Conservation (phyloP, 129 eudicot species). For the Escallonia herrerae region DNA sequence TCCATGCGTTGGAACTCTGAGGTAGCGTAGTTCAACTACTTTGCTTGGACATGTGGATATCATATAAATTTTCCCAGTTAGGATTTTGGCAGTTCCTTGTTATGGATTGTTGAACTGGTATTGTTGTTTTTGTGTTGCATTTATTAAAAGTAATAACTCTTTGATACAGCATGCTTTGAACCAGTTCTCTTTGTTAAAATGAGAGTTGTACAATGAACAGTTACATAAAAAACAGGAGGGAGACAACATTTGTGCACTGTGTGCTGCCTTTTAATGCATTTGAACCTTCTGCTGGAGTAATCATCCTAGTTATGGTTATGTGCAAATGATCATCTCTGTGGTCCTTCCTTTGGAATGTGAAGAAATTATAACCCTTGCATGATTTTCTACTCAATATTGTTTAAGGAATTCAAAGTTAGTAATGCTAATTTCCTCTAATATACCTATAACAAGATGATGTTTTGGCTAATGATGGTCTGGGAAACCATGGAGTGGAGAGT, state of each 20-base stretch:
- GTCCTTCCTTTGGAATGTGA: too few relatives aligned
- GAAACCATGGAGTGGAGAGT: too few relatives aligned
- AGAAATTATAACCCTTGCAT: too few relatives aligned
- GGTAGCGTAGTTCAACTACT: conserved; percentile 35
- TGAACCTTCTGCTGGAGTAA: neutral
- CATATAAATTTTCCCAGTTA: conserved; percentile 1
- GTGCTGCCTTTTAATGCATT: neutral
- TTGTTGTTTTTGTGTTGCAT: neutral
- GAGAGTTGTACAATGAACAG: neutral
- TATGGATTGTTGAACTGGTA: neutral
- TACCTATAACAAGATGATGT: too few relatives aligned
- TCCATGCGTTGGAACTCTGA: conserved; percentile 99
- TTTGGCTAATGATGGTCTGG: too few relatives aligned
- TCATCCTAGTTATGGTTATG: neutral
- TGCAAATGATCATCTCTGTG: too few relatives aligned
- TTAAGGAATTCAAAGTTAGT: too few relatives aligned
- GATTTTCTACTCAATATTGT: too few relatives aligned
- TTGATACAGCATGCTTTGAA: too few relatives aligned
- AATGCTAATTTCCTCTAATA: too few relatives aligned
- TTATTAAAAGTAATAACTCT: too few relatives aligned
- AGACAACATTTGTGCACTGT: neutral
- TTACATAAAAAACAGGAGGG: neutral
- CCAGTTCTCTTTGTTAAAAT: too few relatives aligned
- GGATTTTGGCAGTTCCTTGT: neutral
- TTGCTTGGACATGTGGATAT: conserved; percentile 1